A percentile compares a stretch with the other conserved stretches of the same genome.
These are phyloP conservation scores for Penicillium sp. DNA, from an alignment of 2,329 filamentous ascomycete species.

Conservation along the genomic window DNA sequence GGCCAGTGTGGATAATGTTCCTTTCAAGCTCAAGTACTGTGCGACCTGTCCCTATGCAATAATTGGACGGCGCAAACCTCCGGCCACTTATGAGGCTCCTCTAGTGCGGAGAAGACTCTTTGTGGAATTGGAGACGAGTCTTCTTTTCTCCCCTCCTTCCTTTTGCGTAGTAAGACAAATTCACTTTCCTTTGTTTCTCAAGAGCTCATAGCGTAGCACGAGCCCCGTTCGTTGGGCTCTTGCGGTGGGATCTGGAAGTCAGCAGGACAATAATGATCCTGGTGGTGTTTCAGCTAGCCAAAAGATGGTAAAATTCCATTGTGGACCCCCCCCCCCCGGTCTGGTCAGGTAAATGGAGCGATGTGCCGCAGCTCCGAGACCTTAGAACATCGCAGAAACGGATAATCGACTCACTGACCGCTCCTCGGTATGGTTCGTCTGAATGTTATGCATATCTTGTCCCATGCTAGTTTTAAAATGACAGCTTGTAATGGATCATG, in stretches of 20 bases:
- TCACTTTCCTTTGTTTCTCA: neutral
- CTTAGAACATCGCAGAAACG: neutral
- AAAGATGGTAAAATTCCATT: neutral
- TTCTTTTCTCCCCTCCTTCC: neutral
- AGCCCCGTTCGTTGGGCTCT: conserved; percentile 11
- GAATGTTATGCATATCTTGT: neutral
- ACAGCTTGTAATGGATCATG: neutral
- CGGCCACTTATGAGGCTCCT: neutral
- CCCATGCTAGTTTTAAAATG: neutral
- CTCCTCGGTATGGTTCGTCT: conserved; percentile 12
- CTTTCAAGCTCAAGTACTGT: neutral
- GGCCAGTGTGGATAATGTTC: neutral
- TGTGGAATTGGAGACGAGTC: neutral
- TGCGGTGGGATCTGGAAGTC: conserved; percentile 19
- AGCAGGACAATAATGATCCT: conserved; percentile 8
- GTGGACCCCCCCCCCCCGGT: neutral
- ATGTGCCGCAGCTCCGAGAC: neutral
- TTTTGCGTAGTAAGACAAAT: neutral
- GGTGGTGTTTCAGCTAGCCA: neutral
- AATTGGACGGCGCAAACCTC: neutral
- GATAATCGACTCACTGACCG: conserved; percentile 17
- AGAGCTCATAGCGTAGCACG: neutral
- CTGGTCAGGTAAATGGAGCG: neutral
- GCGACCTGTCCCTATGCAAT: neutral
- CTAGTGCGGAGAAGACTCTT: neutral